These are phyloP conservation scores for Emmonsiellopsis sp. DNA, from an alignment of 2,329 filamentous ascomycete genomes.

Conservation along the genomic window DNA sequence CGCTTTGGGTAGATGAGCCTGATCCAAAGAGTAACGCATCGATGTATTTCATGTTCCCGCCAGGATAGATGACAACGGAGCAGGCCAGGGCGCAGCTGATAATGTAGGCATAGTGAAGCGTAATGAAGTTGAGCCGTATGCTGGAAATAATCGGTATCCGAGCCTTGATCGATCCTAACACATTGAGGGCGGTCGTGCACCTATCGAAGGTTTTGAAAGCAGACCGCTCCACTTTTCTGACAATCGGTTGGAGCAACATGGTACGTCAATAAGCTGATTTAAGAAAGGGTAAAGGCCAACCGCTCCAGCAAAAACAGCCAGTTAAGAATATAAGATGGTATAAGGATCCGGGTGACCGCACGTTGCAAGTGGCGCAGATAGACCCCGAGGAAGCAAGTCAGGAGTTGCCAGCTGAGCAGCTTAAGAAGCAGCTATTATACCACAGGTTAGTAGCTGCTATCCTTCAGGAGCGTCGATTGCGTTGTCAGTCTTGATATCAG, in stretches of 20 bases:
- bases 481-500: no score
- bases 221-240: not conserved
- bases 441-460: no score
- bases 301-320: no score
- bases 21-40: conserved; percentile 85
- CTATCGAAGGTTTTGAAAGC: not conserved
- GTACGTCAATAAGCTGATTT: no score
- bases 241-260: not conserved
- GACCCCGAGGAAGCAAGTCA: no score
- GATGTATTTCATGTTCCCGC: conserved; percentile 61
- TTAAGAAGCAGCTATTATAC: no score
- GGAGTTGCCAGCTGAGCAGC: no score
- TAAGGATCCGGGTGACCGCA: no score
- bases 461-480: no score
- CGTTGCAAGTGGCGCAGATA: no score
- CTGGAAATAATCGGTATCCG: conserved; percentile 29
- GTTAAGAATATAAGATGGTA: no score
- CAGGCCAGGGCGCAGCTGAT: conserved; percentile 62
- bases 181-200: not conserved
- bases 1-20: conserved; percentile 83
- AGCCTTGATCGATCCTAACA: conserved; percentile 17
- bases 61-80: conserved; percentile 67
- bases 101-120: conserved; percentile 62
- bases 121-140: conserved; percentile 37
- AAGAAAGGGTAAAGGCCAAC: no score